Base-by-base conservation (phyloP, 2,329 filamentous ascomycete genomes). In the Immersiporthe knoxdaviesiana region DNA sequence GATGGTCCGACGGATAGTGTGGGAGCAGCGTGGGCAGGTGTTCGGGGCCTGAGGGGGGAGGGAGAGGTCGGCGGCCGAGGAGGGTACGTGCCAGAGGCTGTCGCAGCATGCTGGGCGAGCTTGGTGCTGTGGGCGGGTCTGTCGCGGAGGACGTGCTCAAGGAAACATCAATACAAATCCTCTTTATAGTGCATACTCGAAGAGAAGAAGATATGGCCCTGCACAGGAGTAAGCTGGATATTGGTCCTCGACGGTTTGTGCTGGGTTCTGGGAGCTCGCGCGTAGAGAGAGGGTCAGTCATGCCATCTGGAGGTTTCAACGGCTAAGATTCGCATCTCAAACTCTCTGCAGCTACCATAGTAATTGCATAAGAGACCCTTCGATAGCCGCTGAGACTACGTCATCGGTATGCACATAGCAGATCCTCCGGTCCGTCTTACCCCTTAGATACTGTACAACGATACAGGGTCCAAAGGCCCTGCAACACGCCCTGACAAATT, bases 1-100 rank as follows among this genome's bases (percentile, higher is more conserved):
- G 66, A 83, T 76, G n/a, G 79, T 79, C 62, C 81, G 81, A 59
- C 76, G 75, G 54, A 41, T 41, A 14, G 62, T 62, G 39, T 63
- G 66, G 56, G 70, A 65, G 64, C 67, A 71, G 44, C 67, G 67
- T 8, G 64, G 67, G 65, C 67, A 69, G 58, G 65, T 27, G 18
- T 37, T 7, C 21, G 16, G 24, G 21, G 60, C 47, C 59, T 39
- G 64, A 32, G 50, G n/a, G 21, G 62, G 44, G 3, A 67, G 62
- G 44, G 3, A 67, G 66, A 58, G 74, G 66, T 66, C 73, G 75
- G 52, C 74, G 67, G 35, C 35, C 35, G 35, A 35, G 35, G 37
- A 77, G 68, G 27, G 73, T 72, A 66, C 75, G 75, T 54, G 74
- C 63, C 37, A 73, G 67, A 56, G 74, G 65, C 68, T 74, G 76